These are phyloP conservation scores for Stemphylium beticola DNA, from an alignment of 2,329 filamentous ascomycete species.

Conservation along the genomic window DNA sequence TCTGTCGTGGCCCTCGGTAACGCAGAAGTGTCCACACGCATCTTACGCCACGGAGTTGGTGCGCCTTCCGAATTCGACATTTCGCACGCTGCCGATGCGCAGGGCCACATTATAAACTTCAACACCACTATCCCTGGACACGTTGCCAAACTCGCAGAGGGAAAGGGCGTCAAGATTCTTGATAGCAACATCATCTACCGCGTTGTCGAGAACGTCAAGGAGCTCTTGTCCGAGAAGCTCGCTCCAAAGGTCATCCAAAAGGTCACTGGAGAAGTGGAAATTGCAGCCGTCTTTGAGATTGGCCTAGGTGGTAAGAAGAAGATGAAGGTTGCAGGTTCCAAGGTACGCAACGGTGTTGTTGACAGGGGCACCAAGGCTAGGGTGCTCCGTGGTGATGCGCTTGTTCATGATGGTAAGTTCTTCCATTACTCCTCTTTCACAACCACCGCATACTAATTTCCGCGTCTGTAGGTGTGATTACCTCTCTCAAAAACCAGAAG, in stretches of 20 bases:
- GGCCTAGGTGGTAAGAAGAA: constrained; percentile 73
- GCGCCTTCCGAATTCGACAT: constrained; percentile 84
- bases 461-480: constrained; percentile 68
- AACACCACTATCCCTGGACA: constrained; percentile 73
- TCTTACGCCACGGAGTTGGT: constrained; percentile 80
- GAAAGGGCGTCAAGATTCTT: constrained; percentile 75
- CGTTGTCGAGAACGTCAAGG: constrained; percentile 74
- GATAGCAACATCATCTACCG: constrained; percentile 89
- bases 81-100: constrained; percentile 80
- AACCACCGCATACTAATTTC: constrained; percentile 5
- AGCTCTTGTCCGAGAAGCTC: constrained; percentile 71
- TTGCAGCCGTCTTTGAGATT: constrained; percentile 83
- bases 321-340: constrained; percentile 84
- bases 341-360: constrained; percentile 80
- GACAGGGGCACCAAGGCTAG: constrained; percentile 68
- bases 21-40: constrained; percentile 77
- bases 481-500: constrained; percentile 88
- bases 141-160: constrained; percentile 72
- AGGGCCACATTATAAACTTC: constrained; percentile 83
- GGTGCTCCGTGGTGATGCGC: constrained; percentile 72
- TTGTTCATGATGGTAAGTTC: constrained; percentile 80
- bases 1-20: constrained; percentile 80
- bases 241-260: constrained; percentile 69
- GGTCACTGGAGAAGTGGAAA: constrained; percentile 86
- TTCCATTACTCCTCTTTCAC: background rate